Evolutionary conservation across 768 basidiomycete genomes (phyloP), one percentile per base, ranked within the genome.

Genomic region (Agaricus sinodeliciosus): DNA sequence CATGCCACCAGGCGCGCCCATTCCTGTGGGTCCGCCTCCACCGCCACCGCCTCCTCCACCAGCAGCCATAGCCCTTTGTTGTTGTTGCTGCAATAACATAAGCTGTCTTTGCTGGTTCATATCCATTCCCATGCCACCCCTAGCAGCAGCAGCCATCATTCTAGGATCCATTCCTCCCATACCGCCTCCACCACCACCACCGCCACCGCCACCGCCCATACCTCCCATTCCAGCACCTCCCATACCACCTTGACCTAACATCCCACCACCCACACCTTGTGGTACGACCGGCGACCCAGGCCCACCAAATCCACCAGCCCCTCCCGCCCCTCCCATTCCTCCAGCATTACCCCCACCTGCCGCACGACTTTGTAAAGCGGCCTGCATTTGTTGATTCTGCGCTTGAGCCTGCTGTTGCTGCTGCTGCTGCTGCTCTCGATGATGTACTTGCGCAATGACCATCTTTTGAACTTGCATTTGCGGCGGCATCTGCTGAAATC

Each of bases 391-490:
- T n/a, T 59, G 58, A 16, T 68, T 63, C 41, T 63, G 65, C 40
- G 65, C 62, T 51, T 64, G 62, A 37, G 60, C 60, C 53, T 68
- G 64, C 25, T 60, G 63, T 47, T 60, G 55, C 18, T 59, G 56
- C 51, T 68, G 64, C 25, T 60, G 63, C 47, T 60, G 55, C 22
- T 59, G 56, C 18, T 62, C 44, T 16, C 61, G 59, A 37, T 62
- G 62, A 36, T 65, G 58, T 59, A 51, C 54, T 53, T 81, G 80
- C 12, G 78, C 62, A 50, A 65, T 55, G 34, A 77, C 64, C 65
- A 87, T 69, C 61, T 73, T 80, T 64, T 84, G 84, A 57, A 87
- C 60, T 67, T 88, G 84, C 59, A 74, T 67, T 54, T 71, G 76
- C 1, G 72, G 39, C 9, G 83, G 74, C 52, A 85, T 64, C 16